Base-by-base conservation (phyloP, 768 basidiomycete species). In the Amanita rimosa region DNA sequence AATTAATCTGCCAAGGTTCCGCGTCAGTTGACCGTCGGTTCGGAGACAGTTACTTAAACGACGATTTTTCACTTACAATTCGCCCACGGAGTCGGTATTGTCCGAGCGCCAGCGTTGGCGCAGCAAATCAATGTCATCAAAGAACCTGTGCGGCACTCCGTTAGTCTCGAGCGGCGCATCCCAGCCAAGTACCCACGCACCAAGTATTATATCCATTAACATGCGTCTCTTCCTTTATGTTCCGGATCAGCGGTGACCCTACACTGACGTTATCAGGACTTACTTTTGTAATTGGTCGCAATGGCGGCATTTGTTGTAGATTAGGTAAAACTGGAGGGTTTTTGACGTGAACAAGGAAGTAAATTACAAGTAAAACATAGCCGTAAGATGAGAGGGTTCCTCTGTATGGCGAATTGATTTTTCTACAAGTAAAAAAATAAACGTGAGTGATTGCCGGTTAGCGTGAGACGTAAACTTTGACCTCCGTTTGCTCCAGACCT, bases 401-500 rank as follows among this genome's bases (percentile, higher is more conserved):
- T 59, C 90, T 82, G 67, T 98, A 99, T 9, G 95, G 93, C 44
- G 93, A 96, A 67, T 99, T 99, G 66, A 99, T 96, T 81, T 96
- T 94, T 67, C 88, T 90, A 57, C 1, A 22, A 9, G 37, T n/a
- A 6, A 10, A 21, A 14, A 8, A 21, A 26, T 9, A 19, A 29
- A 22, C 2, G 24, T 41, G 6, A 17, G 26, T 16, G n/a, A 17
- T 31, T 17, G 29, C 24, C 19, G 36, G 35, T 1, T 17, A 14
- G 36, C 11, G 24, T 7, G 26, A 29, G n/a, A 21, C 37, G 29
- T 46, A 44, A 48, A 55, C 68, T n/a, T n/a, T 33, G 49, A 86
- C 87, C 94, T 78, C 65, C 92, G 78, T 68, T 97, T 99, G 58
- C 90, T 89, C 95, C 95, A 99, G 17, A 99, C 92, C 74, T 99